Evolutionary conservation across 2,329 filamentous ascomycete genomes (phyloP), one percentile per base, ranked within the genome.

Genomic region (Xylaria sp.): DNA sequence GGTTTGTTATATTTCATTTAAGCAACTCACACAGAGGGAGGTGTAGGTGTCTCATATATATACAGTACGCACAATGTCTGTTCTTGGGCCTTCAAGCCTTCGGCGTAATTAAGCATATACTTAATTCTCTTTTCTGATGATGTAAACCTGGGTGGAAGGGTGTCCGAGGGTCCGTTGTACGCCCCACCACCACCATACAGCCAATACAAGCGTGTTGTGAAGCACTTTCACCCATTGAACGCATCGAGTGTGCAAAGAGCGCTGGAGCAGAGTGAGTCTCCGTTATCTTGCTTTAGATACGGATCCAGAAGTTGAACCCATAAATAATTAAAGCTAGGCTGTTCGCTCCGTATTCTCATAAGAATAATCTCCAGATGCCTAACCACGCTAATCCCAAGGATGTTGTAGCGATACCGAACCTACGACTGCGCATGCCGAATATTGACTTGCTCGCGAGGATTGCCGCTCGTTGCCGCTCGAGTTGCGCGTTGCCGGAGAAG

Each of bases 351-450:
- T 21, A 21, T 50, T 55, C 27, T 83, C 79, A 90, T 73, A 87
- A 85, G 66, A 90, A 84, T 30, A 90, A 82, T 71, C 91, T 85
- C 84, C 88, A 94, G 24, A 94, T 77, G 0, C 92, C 92, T 81
- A 93, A 84, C 77, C 89, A 92, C 4, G 89, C 86, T 59, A 94
- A 81, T 4, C 87, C 86, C 9, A 91, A 80, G 4, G 92, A 93
- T 67, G 93, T 90, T 32, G 85, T 84, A 3, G 88, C 84, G 69
- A 94, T 90, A 54, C 91, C 92, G 45, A 89, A 74, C 74, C 86
- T 87, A 68, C 92, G 86, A 73, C 90, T 91, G 70, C 87, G 86
- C 85, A 94, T 90, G 68, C 92, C 91, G 76, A 94, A 90, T 73
- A 88, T 85, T 30, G 90, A 91, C 55, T 88, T 87, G 81, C 90